Base-by-base conservation (phyloP, 345 rosid species). In the Crucihimalaya himalaica region DNA sequence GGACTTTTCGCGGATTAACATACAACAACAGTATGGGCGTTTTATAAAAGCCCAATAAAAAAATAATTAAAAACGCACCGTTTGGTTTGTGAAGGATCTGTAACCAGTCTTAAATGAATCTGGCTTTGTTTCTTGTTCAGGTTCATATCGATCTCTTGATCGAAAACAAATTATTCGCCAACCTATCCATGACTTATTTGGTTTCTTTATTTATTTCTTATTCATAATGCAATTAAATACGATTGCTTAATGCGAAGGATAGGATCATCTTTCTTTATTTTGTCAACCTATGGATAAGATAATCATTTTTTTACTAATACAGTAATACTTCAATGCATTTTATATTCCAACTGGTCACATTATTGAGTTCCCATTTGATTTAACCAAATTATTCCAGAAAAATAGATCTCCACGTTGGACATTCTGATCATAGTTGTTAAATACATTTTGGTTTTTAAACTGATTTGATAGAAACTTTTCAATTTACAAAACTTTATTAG, bases 261-360 rank as follows among this genome's bases (percentile, higher is more conserved):
- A 25, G 3, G 8, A 11, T n/a, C 10, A 25, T 21, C 5, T n/a
- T 16, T 10, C n/a, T 51, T 9, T n/a, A 8, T 5, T 2, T 20
- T 10, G 9, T 20, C 34, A 48, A 65, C 32, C 13, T 40, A 15
- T 58, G 48, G 67, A 61, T 62, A 72, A 3, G 27, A 31, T 27
- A 57, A 9, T 4, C 8, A 11, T 3, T 6, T 32, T 6, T 39
- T n/a, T n/a, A n/a, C n/a, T n/a, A n/a, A n/a, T n/a, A n/a, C n/a
- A 35, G 21, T 23, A 5, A 21, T 53, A 10, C 5, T 23, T 1
- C 20, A 20, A 6, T 31, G 35, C 14, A 14, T 25, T 54, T 16
- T 55, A 48, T 25, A 23, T 18, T 73, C 31, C 66, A 66, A 74
- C 66, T 16, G 32, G 58, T 31, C 37, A 55, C 56, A 55, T 63